Evolutionary conservation across 2,329 filamentous ascomycete species (phyloP), one percentile per base, ranked within the genome.

Genomic region (Penicillium digitatum): DNA sequence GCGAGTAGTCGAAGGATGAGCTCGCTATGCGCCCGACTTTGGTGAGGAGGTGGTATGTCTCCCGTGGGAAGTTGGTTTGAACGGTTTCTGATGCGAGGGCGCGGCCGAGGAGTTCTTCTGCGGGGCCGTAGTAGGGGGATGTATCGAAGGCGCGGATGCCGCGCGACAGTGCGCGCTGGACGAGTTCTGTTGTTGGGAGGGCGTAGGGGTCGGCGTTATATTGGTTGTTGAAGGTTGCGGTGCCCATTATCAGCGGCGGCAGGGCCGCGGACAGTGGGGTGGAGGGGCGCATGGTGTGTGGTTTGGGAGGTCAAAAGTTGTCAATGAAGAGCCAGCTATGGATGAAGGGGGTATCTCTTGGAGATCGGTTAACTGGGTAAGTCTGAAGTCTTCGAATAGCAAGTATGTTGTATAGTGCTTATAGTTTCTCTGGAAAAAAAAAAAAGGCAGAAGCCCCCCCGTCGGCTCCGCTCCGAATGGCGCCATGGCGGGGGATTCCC

Each of bases 1-100:
- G 76, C 8, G 82, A 84, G 69, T 86, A 87, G 65, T 87, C 82
- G 61, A 87, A 87, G 42, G 80, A 77, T 0, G 80, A 73, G 11
- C 70, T 70, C 0, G 75, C 76, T 58, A 86, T 73, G 9, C 84
- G 82, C 24, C 84, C 84, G 45, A 83, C 81, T 69, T 87, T 87
- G 22, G 84, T 87, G 62, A 86, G 76, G 54, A 87, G 71, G 64
- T 81, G 80, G 70, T 84, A 85, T 22, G 81, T 77, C 16, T 77
- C 59, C 38, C 84, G 79, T 5, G 90, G 78, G 20, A 87, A 77
- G 35, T 74, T 66, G 31, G 66, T 60, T 59, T 68, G 72, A 31
- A 78, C 72, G 55, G 69, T 69, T 14, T 72, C 63, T 11, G 74
- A 74, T 46, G 70, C 70, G 6, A 79, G 69, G 16, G 77, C 77